These are phyloP conservation scores for Wallemia hederae DNA, from an alignment of 1,284 basidiomycete species.

Conservation along the genomic window DNA sequence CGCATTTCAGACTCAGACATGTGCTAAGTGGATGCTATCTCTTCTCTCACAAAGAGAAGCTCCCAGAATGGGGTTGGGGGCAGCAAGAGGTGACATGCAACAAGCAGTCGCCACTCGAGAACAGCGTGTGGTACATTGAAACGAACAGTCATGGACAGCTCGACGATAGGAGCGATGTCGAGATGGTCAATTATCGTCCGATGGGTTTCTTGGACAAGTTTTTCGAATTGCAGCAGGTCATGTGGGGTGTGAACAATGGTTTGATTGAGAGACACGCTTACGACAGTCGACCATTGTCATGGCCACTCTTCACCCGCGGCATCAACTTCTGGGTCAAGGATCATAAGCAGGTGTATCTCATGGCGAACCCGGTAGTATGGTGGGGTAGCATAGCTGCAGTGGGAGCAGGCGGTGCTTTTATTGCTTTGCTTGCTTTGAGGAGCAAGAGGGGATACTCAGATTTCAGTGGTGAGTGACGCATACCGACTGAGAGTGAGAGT, in stretches of 20 bases:
- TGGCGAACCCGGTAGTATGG: conserved; percentile 83
- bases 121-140: conserved; percentile 87
- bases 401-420: conserved; percentile 31
- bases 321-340: conserved; percentile 93
- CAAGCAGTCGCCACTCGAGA: conserved; percentile 67
- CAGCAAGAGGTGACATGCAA: conserved; percentile 98
- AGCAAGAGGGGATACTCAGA: conserved; percentile 72
- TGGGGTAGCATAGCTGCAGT: conserved; percentile 61
- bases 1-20: conserved; percentile 60
- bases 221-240: conserved; percentile 66
- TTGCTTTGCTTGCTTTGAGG: conserved; percentile 53
- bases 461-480: conserved; percentile 24
- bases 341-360: conserved; percentile 80
- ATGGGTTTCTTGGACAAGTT: conserved; percentile 90
- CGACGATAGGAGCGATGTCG: conserved; percentile 26
- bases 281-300: conserved; percentile 74
- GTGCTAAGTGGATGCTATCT: conserved; percentile 73
- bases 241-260: conserved; percentile 94
- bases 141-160: conserved; percentile 32
- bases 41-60: conserved; percentile 88
- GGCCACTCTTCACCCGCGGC: conserved; percentile 84
- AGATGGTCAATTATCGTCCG: conserved; percentile 37
- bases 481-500: not conserved
- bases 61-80: conserved; percentile 91
- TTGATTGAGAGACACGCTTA: conserved; percentile 87